Conservation (phyloP, 805 yeast species). For the Scheffersomyces lignosus region DNA sequence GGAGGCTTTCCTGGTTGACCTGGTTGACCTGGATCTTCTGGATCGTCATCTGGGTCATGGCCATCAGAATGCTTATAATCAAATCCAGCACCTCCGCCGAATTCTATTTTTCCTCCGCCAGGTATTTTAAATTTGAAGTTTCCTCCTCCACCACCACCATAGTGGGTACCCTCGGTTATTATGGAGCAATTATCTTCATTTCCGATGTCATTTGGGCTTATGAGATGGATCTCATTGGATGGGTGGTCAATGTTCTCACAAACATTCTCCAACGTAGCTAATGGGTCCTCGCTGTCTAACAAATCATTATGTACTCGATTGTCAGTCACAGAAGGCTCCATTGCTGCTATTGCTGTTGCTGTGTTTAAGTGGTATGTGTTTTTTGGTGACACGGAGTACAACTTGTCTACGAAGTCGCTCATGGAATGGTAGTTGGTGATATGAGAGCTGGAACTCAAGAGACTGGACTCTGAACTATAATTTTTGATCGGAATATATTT, state of each 20-base stretch:
- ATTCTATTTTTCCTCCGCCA: conserved; percentile 19
- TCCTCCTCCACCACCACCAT: conserved; percentile 31
- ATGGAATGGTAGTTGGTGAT: conserved; percentile 17
- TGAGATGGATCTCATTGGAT: neutral
- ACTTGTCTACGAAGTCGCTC: conserved; percentile 30
- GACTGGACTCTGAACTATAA: conserved; percentile 2
- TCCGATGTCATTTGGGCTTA: neutral
- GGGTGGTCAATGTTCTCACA: conserved; percentile 8
- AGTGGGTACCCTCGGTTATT: conserved; percentile 10
- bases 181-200: conserved; percentile 2
- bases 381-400: conserved; percentile 42
- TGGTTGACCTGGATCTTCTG: neutral
- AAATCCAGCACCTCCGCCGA: conserved; percentile 31
- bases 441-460: neutral
- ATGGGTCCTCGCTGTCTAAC: conserved; percentile 8
- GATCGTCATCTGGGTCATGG: conserved; percentile 4
- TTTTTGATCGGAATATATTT: neutral
- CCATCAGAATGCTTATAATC: conserved; percentile 16
- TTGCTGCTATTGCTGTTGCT: conserved; percentile 24
- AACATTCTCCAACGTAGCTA: neutral
- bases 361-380: conserved; percentile 36
- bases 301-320: conserved; percentile 6
- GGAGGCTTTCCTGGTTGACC: no score
- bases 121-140: conserved; percentile 19
- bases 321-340: conserved; percentile 10